Base-by-base conservation (phyloP, 352 stramenopile genomes). In the Pilasporangium apinafurcum region DNA sequence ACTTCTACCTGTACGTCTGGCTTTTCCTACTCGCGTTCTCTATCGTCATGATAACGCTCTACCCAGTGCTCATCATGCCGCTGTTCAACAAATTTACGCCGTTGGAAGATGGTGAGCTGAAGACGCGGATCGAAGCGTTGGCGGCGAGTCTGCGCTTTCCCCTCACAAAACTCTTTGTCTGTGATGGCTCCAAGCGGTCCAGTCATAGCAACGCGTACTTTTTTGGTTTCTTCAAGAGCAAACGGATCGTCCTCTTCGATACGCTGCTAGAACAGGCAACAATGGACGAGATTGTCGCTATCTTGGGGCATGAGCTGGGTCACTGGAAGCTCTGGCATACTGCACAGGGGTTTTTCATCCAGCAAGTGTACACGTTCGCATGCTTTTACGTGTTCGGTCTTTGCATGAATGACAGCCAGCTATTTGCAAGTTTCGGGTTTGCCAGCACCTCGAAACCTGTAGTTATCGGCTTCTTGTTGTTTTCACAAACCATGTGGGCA, bases 281-380 rank as follows among this genome's bases (percentile, higher is more conserved):
- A 1, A 42, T 95, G 50, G 78, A 96, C 44, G 95, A 99, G 69
- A 92, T 99, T 52, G 71, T 98, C 5, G 93, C 95, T 7, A 94
- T 99, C 51, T 65, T 99, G 25, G 95, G 88, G 45, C 95, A 98
- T 51, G 96, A 99, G 56, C 72, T 98, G 28, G 93, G 96, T 18
- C 95, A 99, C 66, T 99, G 96, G 96, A 90, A 97, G 68, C 78
- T 97, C 37, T 93, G 86, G 53, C 96, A 99, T 70, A 98, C 91
- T 9, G 48, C 96, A 7, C 77, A 95, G 33, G 86, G 92, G 37
- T 98, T 98, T 71, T 61, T 83, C 8, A 87, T 98, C 48, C 90
- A 95, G 38, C 95, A 98, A 62, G 52, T 89, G 12, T 85, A 91
- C 50, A 82, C 75, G 17, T 66, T 92, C 35, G 61, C 65, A 13